phyloP scores from a whole-genome alignment of 148 eudicot species.

The Rhododendron ovatum region DNA sequence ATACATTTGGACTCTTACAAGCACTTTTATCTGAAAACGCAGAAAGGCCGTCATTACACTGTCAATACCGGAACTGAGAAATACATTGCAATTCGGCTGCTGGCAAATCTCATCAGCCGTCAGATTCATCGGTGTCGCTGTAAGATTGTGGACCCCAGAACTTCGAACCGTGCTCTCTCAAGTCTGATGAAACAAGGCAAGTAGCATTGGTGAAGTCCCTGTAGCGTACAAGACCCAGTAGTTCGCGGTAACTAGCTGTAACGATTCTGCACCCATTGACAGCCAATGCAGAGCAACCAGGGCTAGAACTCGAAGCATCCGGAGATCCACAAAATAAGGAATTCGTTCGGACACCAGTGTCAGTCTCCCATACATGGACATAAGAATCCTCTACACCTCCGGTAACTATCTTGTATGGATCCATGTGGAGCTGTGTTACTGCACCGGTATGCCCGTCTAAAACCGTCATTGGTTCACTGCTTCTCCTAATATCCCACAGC shows the following conservation, averaged over 20 bases:
- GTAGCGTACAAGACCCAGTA: constrained; percentile 28
- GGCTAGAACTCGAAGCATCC: constrained; percentile 2
- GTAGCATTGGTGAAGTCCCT: constrained; percentile 54
- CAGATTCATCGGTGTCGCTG: constrained; percentile 35
- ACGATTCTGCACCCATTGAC: constrained; percentile 53
- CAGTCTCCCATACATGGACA: constrained; percentile 50
- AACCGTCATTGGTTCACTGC: constrained; percentile 33
- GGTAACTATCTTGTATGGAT: constrained; percentile 55
- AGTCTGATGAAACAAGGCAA: constrained; percentile 19
- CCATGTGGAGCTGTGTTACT: constrained; percentile 56
- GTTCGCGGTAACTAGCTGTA: constrained; percentile 35
- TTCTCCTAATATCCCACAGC: constrained; percentile 72
- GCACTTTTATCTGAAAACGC: too few species aligned
- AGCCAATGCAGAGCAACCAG: constrained; percentile 58
- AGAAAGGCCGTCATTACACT: background rate
- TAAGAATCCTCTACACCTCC: constrained; percentile 42
- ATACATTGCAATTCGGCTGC: background rate
- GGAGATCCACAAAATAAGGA: constrained; percentile 28
- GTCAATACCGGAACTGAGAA: background rate
- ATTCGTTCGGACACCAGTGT: constrained; percentile 40
- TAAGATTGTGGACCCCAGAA: constrained; percentile 41
- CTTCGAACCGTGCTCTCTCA: constrained; percentile 32
- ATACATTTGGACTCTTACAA: too few species aligned
- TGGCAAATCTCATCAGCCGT: background rate
- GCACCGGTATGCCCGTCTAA: constrained; percentile 59